Evolutionary conservation across 495 filamentous ascomycete species (phyloP), one percentile per base, ranked within the genome.

Genomic region (Xylaria palmicola): DNA sequence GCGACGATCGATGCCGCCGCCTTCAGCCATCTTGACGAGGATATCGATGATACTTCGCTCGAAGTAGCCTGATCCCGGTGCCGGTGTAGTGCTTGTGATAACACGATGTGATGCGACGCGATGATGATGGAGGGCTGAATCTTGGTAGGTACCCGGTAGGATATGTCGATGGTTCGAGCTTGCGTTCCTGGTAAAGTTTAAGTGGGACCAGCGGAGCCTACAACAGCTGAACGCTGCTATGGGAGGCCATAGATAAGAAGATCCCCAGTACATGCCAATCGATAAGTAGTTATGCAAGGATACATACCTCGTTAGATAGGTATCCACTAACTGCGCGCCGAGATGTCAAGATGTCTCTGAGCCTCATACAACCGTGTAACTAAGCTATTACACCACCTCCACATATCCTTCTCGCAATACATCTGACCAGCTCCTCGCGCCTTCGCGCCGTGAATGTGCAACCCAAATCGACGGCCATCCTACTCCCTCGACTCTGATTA

Each of bases 1-100:
- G 70, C 92, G 91, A 75, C 91, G 87, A 78, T 98, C 95, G 68
- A 98, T 97, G 34, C 79, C 79, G 40, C 75, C 73, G 62, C 88
- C 89, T 68, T 97, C 93, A 45, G 93, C 90, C 94, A 98, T 98
- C 13, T 20, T 55, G 49, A 55, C 37, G 39, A 10, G 22, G 9
- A 19, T 56, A n/a, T 22, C 32, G 1, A 29, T 10, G 2, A 29
- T 8, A 27, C 22, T 20, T 44, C 6, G 0, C 52, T 9, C 5
- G 4, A n/a, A 20, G 17, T 32, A 9, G 34, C 1, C 22, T 48
- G 44, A 34, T 26, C 9, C 24, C 20, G 32, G 20, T 36, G 22
- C 0, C 17, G 24, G 43, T 13, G 9, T 3, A 6, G 12, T 39
- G 6, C 10, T 29, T 29, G 36, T 32, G 29, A 55, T 29, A 15